A percentile compares a stretch with the other conserved stretches of the same genome.
These are phyloP conservation scores for Agaricus sinodeliciosus DNA, from an alignment of 768 basidiomycete genomes.

Conservation along the genomic window DNA sequence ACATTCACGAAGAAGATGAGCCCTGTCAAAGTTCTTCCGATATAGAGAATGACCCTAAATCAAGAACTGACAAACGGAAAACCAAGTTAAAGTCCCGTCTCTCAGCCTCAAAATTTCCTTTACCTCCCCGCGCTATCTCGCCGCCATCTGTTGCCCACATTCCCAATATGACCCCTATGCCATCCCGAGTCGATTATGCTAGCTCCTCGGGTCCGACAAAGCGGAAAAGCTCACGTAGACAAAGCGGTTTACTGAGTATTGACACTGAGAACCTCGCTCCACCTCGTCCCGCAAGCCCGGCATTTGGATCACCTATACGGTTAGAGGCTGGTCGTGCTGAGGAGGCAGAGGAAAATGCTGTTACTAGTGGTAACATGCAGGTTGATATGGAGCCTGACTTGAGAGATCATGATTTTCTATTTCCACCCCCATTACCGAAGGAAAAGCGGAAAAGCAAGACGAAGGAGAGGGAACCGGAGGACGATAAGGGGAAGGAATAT, in stretches of 20 bases:
- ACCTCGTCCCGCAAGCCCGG: slow-evolving; percentile 59
- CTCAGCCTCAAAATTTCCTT: slow-evolving; percentile 40
- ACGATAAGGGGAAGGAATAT: slow-evolving; percentile 19
- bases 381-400: slow-evolving; percentile 30
- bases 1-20: slow-evolving; percentile 66
- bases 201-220: slow-evolving; percentile 19
- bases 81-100: slow-evolving; percentile 40
- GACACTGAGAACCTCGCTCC: slow-evolving; percentile 32
- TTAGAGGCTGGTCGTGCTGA: slow-evolving; percentile 50
- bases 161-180: slow-evolving; percentile 12
- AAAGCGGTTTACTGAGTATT: slow-evolving; percentile 51
- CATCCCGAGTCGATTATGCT: slow-evolving; percentile 16
- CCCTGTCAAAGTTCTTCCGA: slow-evolving; percentile 36
- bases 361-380: slow-evolving; percentile 23
- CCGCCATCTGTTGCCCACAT: slow-evolving; percentile 25
- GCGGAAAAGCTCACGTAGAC: slow-evolving; percentile 35
- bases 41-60: slow-evolving; percentile 30
- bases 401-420: slow-evolving; percentile 13
- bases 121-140: slow-evolving; percentile 36
- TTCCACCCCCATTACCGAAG: slow-evolving; percentile 17
- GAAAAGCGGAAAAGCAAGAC: slow-evolving; percentile 42
- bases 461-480: slow-evolving; percentile 30
- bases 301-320: slow-evolving; percentile 58
- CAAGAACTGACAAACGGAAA: slow-evolving; percentile 36
- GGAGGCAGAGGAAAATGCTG: slow-evolving; percentile 47